Base-by-base conservation (phyloP, 2,329 filamentous ascomycete species). In the Alternaria sp. region DNA sequence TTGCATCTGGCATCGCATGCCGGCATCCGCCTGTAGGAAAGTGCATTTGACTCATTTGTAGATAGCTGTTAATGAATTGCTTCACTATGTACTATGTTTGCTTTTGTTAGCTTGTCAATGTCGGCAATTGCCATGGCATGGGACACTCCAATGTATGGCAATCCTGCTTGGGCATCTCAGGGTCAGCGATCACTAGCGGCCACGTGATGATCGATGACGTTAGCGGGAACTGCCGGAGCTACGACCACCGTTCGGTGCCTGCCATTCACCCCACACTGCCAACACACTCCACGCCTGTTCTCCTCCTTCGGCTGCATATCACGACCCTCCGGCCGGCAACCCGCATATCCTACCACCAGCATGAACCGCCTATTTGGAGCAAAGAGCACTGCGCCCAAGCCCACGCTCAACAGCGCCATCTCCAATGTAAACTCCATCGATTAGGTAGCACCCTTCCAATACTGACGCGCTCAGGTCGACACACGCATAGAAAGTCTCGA, bases 281-380 rank as follows among this genome's bases (percentile, higher is more conserved):
- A 54, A 26, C 45, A 55, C 50, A 53, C 49, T 53, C 49, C 20
- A n/a, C 49, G 30, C 49, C 30, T n/a, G 4, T 33, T 15, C 37
- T 33, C 26, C 12, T n/a, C 20, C 26, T 11, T 33, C 10, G 21
- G 26, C 37, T 20, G 18, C 33, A 30, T 18, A 51, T 53, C 28
- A 2, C 30, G 28, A 37, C 6, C 4, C 15, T 51, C 28, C 4
- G 33, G 12, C 44, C 20, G 21, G 21, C 9, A 23, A 11, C 21
- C 21, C 15, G 14, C 21, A 14, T 5, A 3, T 5, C 5, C 12
- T 14, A 5, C 10, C 1, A 18, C 45, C 81, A 85, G 59, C 67
- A 98, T 99, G 96, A 98, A 99, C 81, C 92, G 96, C 74, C 87
- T 99, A 73, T 99, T 99, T 80, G 96, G 96, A 79, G 88, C 91